Conservation (phyloP, 2,329 filamentous ascomycete genomes). For the Cercospora canescens region DNA sequence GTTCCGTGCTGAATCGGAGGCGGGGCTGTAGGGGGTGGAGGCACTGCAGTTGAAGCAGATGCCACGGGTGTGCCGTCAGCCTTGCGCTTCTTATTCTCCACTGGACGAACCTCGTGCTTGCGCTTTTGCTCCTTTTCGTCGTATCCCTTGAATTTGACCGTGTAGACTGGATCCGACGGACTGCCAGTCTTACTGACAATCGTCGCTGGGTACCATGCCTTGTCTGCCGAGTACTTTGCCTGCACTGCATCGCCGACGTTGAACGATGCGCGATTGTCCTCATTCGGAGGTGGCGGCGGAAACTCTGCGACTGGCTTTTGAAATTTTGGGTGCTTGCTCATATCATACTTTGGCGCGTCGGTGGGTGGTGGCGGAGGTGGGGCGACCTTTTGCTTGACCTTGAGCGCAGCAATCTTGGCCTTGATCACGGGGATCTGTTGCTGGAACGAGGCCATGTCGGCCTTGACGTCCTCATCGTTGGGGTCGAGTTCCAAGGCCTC, state of each 20-base stretch:
- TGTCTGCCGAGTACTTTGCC: constrained; percentile 92
- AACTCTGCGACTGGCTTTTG: constrained; percentile 34
- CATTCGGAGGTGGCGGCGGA: constrained; percentile 39
- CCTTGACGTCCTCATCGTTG: constrained; percentile 74
- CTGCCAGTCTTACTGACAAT: constrained; percentile 95
- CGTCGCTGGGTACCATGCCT: constrained; percentile 84
- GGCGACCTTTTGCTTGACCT: constrained; percentile 40
- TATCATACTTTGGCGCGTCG: constrained; percentile 30
- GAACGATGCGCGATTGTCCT: constrained; percentile 57
- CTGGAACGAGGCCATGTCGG: constrained; percentile 78
- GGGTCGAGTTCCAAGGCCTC: constrained; percentile 55
- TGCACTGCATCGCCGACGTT: constrained; percentile 86
- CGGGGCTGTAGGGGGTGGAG: constrained; percentile 37
- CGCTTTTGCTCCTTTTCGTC: constrained; percentile 73
- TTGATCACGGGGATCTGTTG: constrained; percentile 77
- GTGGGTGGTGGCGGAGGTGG: constrained; percentile 28
- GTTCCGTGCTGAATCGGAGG: constrained; percentile 46
- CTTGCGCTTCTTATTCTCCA: constrained; percentile 65
- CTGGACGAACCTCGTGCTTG: constrained; percentile 78
- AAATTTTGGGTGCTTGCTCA: constrained; percentile 71
- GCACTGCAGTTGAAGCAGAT: constrained; percentile 33
- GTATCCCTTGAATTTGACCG: constrained; percentile 94
- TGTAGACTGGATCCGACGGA: constrained; percentile 85
- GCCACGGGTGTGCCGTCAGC: constrained; percentile 69
- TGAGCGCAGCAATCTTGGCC: constrained; percentile 75